These are phyloP conservation scores for Leishmania major DNA, from an alignment of 208 protist species.

Conservation along the genomic window DNA sequence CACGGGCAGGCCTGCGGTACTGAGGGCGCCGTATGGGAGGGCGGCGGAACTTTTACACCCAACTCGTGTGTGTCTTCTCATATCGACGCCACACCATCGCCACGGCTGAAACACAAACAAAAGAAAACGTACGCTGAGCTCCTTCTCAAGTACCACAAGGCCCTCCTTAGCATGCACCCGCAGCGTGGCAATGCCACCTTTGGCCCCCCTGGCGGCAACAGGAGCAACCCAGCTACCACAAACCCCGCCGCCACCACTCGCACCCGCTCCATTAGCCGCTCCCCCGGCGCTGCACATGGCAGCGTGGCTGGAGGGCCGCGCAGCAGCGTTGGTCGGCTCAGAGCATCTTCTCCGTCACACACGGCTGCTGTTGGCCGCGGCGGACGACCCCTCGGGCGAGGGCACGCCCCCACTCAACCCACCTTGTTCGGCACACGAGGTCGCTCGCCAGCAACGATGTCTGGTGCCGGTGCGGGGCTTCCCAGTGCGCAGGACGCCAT, in stretches of 20 bases:
- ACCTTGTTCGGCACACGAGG: background rate
- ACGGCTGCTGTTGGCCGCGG: background rate
- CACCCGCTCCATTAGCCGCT: conserved; percentile 2
- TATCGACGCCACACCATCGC: background rate
- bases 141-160: background rate
- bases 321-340: background rate
- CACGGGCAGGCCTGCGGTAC: background rate
- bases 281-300: background rate
- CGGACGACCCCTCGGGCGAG: background rate
- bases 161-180: background rate
- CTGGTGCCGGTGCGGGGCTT: background rate
- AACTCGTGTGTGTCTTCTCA: background rate
- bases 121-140: background rate
- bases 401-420: background rate
- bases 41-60: background rate
- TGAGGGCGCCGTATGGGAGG: background rate
- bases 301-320: background rate
- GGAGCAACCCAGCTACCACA: background rate
- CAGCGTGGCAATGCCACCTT: background rate
- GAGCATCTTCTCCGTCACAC: background rate
- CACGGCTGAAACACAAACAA: background rate
- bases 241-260: background rate
- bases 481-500: conserved; percentile 39
- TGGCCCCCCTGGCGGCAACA: background rate
- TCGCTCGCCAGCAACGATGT: background rate